These are phyloP conservation scores for Magnaporthiopsis rhizophila DNA, from an alignment of 2,329 filamentous ascomycete species.

Conservation along the genomic window DNA sequence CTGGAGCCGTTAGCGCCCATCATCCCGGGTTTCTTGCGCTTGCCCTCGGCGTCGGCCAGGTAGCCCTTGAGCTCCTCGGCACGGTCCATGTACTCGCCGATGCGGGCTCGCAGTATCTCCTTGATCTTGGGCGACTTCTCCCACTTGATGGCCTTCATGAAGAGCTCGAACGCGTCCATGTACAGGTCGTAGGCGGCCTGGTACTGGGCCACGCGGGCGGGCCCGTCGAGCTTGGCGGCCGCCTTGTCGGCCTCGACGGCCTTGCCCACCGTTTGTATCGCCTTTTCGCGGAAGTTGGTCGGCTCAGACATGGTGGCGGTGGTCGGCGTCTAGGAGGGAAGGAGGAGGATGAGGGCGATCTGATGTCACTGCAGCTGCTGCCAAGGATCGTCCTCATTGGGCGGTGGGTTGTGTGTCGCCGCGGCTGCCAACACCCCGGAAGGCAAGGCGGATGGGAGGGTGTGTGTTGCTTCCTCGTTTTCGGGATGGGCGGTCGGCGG, in stretches of 20 bases:
- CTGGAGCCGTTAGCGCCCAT: conserved; percentile 65
- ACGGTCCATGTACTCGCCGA: conserved; percentile 94
- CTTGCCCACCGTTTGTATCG: conserved; percentile 94
- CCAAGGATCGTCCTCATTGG: not conserved
- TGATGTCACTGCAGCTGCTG: not conserved
- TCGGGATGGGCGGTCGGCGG: not conserved
- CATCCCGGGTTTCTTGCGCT: conserved; percentile 62
- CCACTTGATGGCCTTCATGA: conserved; percentile 99
- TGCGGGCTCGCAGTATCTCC: conserved; percentile 94
- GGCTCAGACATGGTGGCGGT: conserved; percentile 63
- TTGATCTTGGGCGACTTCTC: conserved; percentile 98
- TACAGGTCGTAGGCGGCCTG: conserved; percentile 95
- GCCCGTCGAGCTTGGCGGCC: conserved; percentile 95
- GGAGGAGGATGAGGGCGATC: not conserved
- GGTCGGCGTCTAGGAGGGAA: not conserved
- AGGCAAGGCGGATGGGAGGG: not conserved
- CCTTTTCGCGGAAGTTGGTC: conserved; percentile 92
- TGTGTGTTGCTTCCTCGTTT: not conserved
- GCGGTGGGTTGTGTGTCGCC: not conserved
- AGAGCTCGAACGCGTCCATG: conserved; percentile 91
- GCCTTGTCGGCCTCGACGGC: conserved; percentile 94
- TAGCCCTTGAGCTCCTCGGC: conserved; percentile 97
- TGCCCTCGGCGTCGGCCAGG: conserved; percentile 64
- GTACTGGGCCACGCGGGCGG: conserved; percentile 83
- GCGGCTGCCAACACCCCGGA: not conserved